Evolutionary conservation across 345 rosid species (phyloP).

Genomic region (Balakata baccata): DNA sequence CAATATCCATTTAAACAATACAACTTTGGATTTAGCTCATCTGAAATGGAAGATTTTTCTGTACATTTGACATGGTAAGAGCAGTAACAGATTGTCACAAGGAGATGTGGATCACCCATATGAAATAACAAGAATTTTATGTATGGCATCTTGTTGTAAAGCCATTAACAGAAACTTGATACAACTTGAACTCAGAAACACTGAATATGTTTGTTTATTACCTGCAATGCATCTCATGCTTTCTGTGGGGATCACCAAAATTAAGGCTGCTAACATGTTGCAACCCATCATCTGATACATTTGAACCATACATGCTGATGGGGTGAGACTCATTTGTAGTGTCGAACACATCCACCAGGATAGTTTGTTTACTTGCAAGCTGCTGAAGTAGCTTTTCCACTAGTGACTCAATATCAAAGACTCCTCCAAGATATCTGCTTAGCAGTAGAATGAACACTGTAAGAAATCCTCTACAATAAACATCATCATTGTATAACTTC

Average conservation of each 20-base stretch:
- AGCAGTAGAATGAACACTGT: constrained; percentile 15
- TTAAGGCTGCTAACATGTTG: constrained; percentile 63
- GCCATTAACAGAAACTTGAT: neutral
- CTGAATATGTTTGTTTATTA: constrained; percentile 24
- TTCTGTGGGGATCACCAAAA: constrained; percentile 94
- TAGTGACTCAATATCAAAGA: constrained; percentile 81
- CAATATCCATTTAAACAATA: constrained; percentile 1
- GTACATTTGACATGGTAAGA: neutral
- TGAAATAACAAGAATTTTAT: neutral
- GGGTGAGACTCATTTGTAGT: constrained; percentile 61
- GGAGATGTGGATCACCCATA: neutral
- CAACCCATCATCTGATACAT: constrained; percentile 53
- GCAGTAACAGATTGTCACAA: neutral
- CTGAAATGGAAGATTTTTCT: constrained; percentile 7
- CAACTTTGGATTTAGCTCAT: neutral
- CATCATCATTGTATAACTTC: neutral
- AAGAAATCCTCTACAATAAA: constrained; percentile 6
- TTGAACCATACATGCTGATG: constrained; percentile 92
- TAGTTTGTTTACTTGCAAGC: constrained; percentile 91
- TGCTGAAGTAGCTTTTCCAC: constrained; percentile 95
- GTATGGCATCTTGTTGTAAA: neutral
- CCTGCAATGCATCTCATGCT: constrained; percentile 99
- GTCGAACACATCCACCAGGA: constrained; percentile 86
- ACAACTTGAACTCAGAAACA: constrained; percentile 13
- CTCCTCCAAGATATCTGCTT: constrained; percentile 88